Conservation (phyloP, 805 yeast genomes). For the Candida taoyuanica region DNA sequence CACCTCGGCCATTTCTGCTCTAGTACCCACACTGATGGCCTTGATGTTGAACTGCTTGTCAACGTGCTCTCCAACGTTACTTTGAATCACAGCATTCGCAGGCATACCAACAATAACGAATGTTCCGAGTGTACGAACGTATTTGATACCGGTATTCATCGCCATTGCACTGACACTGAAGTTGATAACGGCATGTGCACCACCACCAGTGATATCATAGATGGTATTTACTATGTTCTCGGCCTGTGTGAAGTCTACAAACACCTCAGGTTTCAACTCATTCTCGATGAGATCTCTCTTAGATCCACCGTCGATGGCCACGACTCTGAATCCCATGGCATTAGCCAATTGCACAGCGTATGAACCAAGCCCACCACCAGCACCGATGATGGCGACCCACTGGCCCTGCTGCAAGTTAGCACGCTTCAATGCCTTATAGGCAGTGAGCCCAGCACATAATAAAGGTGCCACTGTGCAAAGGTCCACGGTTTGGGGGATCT, state of each 20-base stretch:
- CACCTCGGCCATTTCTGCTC: conserved; percentile 49
- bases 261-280: conserved; percentile 57
- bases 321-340: conserved; percentile 69
- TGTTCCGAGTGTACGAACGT: conserved; percentile 55
- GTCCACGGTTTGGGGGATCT: conserved; percentile 48
- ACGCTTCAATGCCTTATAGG: conserved; percentile 60
- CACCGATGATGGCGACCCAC: conserved; percentile 73
- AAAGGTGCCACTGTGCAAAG: conserved; percentile 54
- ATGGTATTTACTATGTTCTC: conserved; percentile 46
- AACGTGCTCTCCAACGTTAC: conserved; percentile 42
- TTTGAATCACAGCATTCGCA: conserved; percentile 40
- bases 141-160: conserved; percentile 42
- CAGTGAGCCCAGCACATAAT: conserved; percentile 77
- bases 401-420: conserved; percentile 57
- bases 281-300: conserved; percentile 50
- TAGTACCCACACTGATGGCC: conserved; percentile 29
- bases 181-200: conserved; percentile 67
- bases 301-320: conserved; percentile 70
- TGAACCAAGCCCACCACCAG: conserved; percentile 79
- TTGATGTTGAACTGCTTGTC: conserved; percentile 40
- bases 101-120: conserved; percentile 61
- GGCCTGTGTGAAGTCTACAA: conserved; percentile 46
- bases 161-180: conserved; percentile 52
- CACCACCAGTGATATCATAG: conserved; percentile 48
- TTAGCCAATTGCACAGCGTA: conserved; percentile 70